Percentiles rank a stretch among this genome's conserved stretches.
phyloP scores from a whole-genome alignment of 2,329 filamentous ascomycete genomes.

The Fusarium newnesense region DNA sequence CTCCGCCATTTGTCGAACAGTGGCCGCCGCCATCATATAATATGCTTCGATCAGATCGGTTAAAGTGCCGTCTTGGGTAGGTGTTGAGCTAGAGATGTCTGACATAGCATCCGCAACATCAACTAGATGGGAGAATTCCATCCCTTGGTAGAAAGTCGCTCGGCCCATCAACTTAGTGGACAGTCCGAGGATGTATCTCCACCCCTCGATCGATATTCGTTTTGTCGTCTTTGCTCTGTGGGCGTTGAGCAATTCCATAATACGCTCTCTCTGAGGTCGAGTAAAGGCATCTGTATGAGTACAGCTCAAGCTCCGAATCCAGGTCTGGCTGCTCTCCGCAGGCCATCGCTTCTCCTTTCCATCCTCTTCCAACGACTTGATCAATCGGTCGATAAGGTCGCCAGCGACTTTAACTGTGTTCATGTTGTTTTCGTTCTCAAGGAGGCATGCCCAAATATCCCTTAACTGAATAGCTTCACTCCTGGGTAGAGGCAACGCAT shows the following conservation, averaged over 20 bases:
- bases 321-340: constrained; percentile 43
- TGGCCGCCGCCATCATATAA: constrained; percentile 46
- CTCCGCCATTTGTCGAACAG: constrained; percentile 57
- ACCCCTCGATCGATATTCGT: constrained; percentile 43
- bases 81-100: constrained; percentile 38
- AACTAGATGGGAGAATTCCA: constrained; percentile 54
- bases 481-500: constrained; percentile 36
- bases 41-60: constrained; percentile 50
- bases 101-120: constrained; percentile 49
- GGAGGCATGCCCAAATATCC: constrained; percentile 46
- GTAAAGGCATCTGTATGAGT: constrained; percentile 54
- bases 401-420: constrained; percentile 48
- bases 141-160: constrained; percentile 62
- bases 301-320: constrained; percentile 48
- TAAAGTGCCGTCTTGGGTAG: constrained; percentile 40
- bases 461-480: constrained; percentile 27
- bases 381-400: constrained; percentile 48
- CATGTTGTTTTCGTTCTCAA: constrained; percentile 53
- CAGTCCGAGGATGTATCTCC: constrained; percentile 56
- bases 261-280: constrained; percentile 56
- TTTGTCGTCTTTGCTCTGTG: constrained; percentile 42
- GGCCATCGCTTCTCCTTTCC: constrained; percentile 48
- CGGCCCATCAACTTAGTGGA: constrained; percentile 61
- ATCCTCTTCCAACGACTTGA: constrained; percentile 44
- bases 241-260: constrained; percentile 51